Conservation (phyloP, 441 rosid genomes). For the Pelargonium myrrhifolium region DNA sequence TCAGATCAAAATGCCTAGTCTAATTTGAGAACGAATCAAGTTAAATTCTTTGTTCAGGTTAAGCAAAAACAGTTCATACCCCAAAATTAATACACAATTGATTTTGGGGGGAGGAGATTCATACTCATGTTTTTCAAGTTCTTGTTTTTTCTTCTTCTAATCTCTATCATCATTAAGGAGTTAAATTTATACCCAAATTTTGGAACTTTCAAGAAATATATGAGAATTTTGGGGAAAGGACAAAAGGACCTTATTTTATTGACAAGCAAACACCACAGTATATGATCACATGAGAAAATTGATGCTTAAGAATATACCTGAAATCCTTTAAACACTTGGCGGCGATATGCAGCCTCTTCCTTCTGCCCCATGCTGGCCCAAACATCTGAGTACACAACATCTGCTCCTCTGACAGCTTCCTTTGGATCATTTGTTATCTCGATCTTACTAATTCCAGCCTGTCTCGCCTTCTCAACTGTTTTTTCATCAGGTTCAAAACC, state of each 20-base stretch:
- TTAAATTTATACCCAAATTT: not conserved
- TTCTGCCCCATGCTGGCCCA: constrained; percentile 99
- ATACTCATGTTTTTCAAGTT: too few relatives aligned
- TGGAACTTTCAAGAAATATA: not conserved
- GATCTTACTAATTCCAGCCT: constrained; percentile 80
- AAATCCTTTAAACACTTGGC: constrained; percentile 81
- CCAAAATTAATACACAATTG: too few relatives aligned
- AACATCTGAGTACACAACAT: constrained; percentile 96
- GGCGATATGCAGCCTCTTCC: constrained; percentile 87
- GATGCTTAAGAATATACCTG: constrained; percentile 48
- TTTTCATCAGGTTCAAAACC: constrained; percentile 86
- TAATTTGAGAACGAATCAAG: too few relatives aligned
- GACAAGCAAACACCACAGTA: not conserved
- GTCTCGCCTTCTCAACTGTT: constrained; percentile 64
- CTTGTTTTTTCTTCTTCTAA: not conserved
- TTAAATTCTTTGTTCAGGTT: too few relatives aligned
- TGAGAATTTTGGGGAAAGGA: not conserved
- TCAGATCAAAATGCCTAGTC: too few relatives aligned
- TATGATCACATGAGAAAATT: not conserved
- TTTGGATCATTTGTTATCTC: constrained; percentile 82
- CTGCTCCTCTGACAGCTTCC: constrained; percentile 87
- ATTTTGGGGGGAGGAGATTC: too few relatives aligned
- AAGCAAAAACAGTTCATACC: too few relatives aligned
- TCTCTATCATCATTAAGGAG: not conserved
- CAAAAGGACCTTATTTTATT: not conserved